phyloP scores from a whole-genome alignment of 2,329 filamentous ascomycete species.

The Hortaea werneckii region DNA sequence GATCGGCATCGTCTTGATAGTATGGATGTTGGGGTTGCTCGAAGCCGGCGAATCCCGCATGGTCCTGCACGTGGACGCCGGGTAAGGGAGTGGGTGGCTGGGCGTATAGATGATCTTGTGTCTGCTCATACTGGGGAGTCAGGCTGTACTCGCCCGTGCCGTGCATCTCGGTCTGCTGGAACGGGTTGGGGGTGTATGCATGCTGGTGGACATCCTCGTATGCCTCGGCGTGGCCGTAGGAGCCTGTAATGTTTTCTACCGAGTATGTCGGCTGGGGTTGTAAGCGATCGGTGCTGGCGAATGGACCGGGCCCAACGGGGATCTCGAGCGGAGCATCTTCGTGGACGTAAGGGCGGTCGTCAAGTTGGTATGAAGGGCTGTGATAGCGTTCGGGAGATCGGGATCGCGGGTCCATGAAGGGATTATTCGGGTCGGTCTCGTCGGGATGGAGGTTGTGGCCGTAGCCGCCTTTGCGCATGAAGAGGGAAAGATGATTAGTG shows the following conservation, averaged over 20 bases:
- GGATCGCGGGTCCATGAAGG: conserved; percentile 44
- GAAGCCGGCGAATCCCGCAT: conserved; percentile 17
- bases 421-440: conserved; percentile 18
- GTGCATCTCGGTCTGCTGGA: conserved; percentile 30
- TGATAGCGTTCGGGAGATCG: conserved; percentile 51
- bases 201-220: conserved; percentile 44
- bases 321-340: conserved; percentile 52
- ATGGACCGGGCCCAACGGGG: conserved; percentile 48
- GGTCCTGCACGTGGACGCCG: conserved; percentile 40
- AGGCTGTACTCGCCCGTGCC: conserved; percentile 52
- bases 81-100: background rate
- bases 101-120: conserved; percentile 63
- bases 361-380: conserved; percentile 69
- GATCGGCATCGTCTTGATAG: conserved; percentile 56
- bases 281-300: conserved; percentile 61
- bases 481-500: background rate
- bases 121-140: conserved; percentile 61
- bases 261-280: conserved; percentile 77
- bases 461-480: conserved; percentile 5
- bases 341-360: conserved; percentile 59
- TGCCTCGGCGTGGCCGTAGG: conserved; percentile 52
- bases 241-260: conserved; percentile 55
- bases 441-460: conserved; percentile 12
- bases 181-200: conserved; percentile 34
- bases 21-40: conserved; percentile 37